Percentiles rank a stretch among this genome's conserved stretches.
Evolutionary conservation across 176 grass and related monocot species (phyloP).

Genomic region (Pontederia paniculata): DNA sequence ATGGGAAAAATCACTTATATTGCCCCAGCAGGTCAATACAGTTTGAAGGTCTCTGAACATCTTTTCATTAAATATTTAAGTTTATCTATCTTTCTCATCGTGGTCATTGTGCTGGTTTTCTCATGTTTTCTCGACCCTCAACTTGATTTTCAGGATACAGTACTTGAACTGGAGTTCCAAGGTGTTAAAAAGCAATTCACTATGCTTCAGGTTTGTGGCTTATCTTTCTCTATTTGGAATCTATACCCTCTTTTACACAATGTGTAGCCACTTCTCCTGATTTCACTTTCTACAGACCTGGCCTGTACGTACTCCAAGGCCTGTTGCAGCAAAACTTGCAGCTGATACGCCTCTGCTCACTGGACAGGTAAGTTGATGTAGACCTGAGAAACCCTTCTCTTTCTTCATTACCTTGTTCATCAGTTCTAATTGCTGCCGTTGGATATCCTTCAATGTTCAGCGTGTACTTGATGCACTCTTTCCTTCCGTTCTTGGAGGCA

Average conservation of each 20-base stretch:
- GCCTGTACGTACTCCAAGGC: slow-evolving; percentile 16
- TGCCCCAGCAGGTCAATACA: slow-evolving; percentile 68
- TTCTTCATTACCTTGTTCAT: neutral
- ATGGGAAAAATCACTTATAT: slow-evolving; percentile 69
- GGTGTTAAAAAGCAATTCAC: slow-evolving; percentile 66
- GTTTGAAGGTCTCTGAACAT: slow-evolving; percentile 40
- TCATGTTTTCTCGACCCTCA: slow-evolving; percentile 10
- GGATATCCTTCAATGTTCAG: slow-evolving; percentile 11
- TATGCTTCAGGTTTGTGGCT: slow-evolving; percentile 58
- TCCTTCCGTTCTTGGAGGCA: slow-evolving; percentile 83
- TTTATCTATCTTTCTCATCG: neutral
- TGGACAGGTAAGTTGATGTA: slow-evolving; percentile 44
- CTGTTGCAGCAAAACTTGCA: slow-evolving; percentile 16
- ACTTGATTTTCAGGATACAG: slow-evolving; percentile 42
- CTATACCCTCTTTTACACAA: neutral
- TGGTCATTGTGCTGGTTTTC: neutral
- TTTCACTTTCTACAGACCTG: slow-evolving; percentile 12
- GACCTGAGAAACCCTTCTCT: neutral
- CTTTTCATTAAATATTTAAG: neutral
- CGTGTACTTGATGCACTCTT: slow-evolving; percentile 90
- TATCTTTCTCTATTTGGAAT: slow-evolving; percentile 3
- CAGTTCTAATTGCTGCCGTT: neutral
- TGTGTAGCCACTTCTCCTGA: slow-evolving; percentile 4
- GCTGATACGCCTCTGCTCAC: slow-evolving; percentile 27
- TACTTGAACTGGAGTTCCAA: slow-evolving; percentile 78